Conservation (phyloP, 768 basidiomycete species). For the Podaxis mareebaensis region DNA sequence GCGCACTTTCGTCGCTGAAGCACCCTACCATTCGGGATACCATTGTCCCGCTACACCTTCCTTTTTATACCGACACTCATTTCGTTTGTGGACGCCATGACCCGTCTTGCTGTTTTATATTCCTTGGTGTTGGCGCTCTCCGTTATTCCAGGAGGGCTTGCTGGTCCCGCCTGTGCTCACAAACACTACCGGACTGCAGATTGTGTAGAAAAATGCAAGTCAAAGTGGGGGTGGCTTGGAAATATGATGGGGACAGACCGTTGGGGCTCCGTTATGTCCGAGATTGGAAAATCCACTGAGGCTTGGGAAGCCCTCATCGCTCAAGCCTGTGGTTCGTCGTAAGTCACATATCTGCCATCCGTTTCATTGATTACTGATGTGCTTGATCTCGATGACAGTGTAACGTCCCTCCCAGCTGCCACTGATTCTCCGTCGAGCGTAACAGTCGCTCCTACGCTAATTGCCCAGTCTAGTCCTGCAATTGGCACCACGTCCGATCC, state of each 20-base stretch:
- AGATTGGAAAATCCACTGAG: slow-evolving; percentile 29
- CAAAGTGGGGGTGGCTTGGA: slow-evolving; percentile 49
- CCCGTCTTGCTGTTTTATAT: slow-evolving; percentile 34
- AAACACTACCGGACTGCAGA: slow-evolving; percentile 34
- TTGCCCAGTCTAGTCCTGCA: background rate
- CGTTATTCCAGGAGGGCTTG: slow-evolving; percentile 38
- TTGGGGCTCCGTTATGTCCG: slow-evolving; percentile 54
- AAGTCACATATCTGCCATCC: background rate
- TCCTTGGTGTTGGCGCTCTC: slow-evolving; percentile 40
- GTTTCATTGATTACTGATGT: background rate
- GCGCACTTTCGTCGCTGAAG: background rate
- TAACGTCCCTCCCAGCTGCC: background rate
- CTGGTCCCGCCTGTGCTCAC: slow-evolving; percentile 47
- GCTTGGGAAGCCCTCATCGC: slow-evolving; percentile 37
- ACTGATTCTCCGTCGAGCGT: background rate
- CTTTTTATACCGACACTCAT: slow-evolving; percentile 21
- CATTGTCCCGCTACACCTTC: slow-evolving; percentile 14
- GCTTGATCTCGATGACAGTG: background rate
- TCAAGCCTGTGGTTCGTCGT: slow-evolving; percentile 42
- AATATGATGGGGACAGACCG: slow-evolving; percentile 51
- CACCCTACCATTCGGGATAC: slow-evolving; percentile 7
- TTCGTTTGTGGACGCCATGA: slow-evolving; percentile 35
- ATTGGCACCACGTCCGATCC: slow-evolving; percentile 13
- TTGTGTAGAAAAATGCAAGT: slow-evolving; percentile 40
- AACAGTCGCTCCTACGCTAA: background rate